phyloP scores from a whole-genome alignment of 306 rosid species.

The Prunus mira region DNA sequence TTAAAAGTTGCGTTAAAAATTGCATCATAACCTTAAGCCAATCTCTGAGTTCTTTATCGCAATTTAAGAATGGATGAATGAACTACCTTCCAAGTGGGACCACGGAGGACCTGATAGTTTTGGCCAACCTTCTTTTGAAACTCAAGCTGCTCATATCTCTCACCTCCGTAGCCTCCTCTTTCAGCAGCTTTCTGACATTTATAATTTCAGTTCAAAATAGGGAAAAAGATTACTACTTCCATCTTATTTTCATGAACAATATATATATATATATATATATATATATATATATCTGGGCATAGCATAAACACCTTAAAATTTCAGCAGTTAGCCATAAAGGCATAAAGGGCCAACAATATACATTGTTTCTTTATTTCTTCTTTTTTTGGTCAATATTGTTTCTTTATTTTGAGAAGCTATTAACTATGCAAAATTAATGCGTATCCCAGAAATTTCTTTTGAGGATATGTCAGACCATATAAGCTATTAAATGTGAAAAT shows the following conservation, averaged over 20 bases:
- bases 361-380: neutral
- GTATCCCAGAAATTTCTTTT: neutral
- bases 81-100: slow-evolving; percentile 82
- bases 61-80: neutral
- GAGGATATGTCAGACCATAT: neutral
- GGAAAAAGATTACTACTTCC: neutral
- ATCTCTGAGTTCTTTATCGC: neutral
- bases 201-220: neutral
- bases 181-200: slow-evolving; percentile 75
- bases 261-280: too few species aligned
- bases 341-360: neutral
- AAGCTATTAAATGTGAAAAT: too few species aligned
- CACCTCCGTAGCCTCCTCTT: slow-evolving; percentile 92
- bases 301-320: neutral
- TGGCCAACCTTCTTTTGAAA: slow-evolving; percentile 70
- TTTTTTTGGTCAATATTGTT: neutral
- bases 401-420: neutral
- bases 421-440: neutral
- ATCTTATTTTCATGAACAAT: neutral
- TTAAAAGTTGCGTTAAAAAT: neutral
- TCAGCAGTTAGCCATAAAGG: neutral
- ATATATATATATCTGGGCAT: neutral
- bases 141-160: slow-evolving; percentile 86
- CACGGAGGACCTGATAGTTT: slow-evolving; percentile 54
- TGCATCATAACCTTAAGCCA: slow-evolving; percentile 4